A percentile compares a stretch with the other conserved stretches of the same genome.
phyloP scores from a whole-genome alignment of 306 rosid species.

The Ormosia emarginata region DNA sequence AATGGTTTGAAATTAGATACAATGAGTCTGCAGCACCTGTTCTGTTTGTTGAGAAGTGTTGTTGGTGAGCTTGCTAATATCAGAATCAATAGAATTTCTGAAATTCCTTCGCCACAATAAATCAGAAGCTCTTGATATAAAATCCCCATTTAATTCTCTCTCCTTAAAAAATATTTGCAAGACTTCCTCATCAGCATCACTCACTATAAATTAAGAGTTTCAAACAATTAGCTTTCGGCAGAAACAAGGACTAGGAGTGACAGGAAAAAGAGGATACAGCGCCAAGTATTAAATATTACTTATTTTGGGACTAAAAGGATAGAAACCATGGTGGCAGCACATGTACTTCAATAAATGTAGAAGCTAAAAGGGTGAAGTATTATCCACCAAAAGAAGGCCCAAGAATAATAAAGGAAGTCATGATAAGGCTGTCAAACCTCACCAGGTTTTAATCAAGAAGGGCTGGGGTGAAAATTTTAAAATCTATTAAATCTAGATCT shows the following conservation, averaged over 20 bases:
- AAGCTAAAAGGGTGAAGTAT: neutral
- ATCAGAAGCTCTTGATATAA: constrained; percentile 74
- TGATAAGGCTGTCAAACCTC: neutral
- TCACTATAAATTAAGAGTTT: constrained; percentile 34
- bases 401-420: neutral
- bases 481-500: neutral
- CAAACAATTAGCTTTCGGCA: constrained; percentile 30
- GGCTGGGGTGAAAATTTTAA: neutral
- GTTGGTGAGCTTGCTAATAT: constrained; percentile 18
- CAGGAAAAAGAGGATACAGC: neutral
- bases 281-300: neutral
- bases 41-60: constrained; percentile 35
- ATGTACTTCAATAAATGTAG: neutral
- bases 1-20: constrained; percentile 1
- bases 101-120: constrained; percentile 66
- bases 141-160: constrained; percentile 70
- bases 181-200: constrained; percentile 65
- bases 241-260: neutral
- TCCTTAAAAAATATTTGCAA: constrained; percentile 69
- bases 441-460: neutral
- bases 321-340: neutral
- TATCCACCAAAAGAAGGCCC: neutral
- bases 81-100: constrained; percentile 32
- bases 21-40: constrained; percentile 38
- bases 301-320: neutral